These are phyloP conservation scores for Russula griseocarnosa DNA, from an alignment of 768 basidiomycete species.

Conservation along the genomic window DNA sequence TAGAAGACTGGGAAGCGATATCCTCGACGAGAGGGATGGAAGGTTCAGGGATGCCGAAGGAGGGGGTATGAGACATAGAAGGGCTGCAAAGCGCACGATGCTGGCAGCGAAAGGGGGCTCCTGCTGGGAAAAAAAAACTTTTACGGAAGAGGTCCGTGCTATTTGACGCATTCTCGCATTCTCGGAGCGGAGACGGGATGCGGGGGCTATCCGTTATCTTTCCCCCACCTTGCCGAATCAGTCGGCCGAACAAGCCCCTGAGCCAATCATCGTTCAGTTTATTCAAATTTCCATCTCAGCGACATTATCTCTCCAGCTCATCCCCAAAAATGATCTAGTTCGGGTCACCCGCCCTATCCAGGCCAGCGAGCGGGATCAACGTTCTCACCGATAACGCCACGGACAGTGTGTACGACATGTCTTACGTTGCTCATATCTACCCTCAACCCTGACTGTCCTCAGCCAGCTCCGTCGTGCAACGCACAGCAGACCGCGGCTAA, in stretches of 20 bases:
- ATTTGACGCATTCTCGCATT: not conserved
- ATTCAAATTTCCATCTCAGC: conserved; percentile 10
- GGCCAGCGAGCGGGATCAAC: not conserved
- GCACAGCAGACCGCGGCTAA: conserved; percentile 83
- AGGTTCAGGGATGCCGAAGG: conserved; percentile 29
- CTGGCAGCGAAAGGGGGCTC: conserved; percentile 27
- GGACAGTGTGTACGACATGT: not conserved
- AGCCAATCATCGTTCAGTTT: conserved; percentile 10
- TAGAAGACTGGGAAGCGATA: conserved; percentile 48
- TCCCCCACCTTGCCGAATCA: conserved; percentile 10
- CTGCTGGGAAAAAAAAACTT: conserved; percentile 1
- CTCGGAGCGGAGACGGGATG: conserved; percentile 13
- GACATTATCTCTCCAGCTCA: not conserved
- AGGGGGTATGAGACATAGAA: conserved; percentile 29
- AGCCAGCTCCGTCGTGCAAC: conserved; percentile 78
- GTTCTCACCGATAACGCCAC: conserved; percentile 12
- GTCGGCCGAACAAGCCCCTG: conserved; percentile 12
- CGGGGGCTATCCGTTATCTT: conserved; percentile 12
- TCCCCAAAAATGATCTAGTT: conserved; percentile 1
- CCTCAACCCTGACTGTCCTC: conserved; percentile 28
- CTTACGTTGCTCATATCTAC: not conserved
- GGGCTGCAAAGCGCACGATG: too few relatives aligned
- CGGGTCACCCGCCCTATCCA: not conserved
- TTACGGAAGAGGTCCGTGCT: not conserved
- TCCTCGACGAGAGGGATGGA: conserved; percentile 34